phyloP scores from a whole-genome alignment of 768 basidiomycete genomes.

The Psilocybe azurescens region DNA sequence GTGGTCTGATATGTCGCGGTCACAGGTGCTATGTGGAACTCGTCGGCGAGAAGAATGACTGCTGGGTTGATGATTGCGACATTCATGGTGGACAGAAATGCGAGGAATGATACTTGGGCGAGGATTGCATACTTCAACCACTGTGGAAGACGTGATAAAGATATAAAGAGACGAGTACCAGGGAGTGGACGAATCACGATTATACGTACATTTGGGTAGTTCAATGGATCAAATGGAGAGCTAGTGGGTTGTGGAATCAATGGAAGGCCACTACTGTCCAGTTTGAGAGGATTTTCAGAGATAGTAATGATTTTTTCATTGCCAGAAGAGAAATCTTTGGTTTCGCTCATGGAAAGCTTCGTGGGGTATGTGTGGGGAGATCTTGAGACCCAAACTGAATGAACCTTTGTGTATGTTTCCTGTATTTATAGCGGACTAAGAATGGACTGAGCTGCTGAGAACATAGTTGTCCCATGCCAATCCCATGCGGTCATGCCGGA shows the following conservation, averaged over 20 bases:
- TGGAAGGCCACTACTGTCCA: slow-evolving; percentile 42
- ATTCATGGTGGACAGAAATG: slow-evolving; percentile 43
- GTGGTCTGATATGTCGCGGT: slow-evolving; percentile 47
- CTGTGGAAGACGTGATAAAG: slow-evolving; percentile 18
- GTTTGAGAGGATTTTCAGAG: slow-evolving; percentile 24
- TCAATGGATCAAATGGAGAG: slow-evolving; percentile 45
- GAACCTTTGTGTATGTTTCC: not conserved
- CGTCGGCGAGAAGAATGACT: slow-evolving; percentile 40
- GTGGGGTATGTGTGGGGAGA: not conserved
- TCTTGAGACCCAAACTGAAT: not conserved
- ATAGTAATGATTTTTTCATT: not conserved
- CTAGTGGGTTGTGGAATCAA: slow-evolving; percentile 47
- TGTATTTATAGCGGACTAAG: not conserved
- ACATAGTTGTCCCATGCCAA: too few relatives aligned
- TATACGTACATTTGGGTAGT: slow-evolving; percentile 39
- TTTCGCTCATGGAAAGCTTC: not conserved
- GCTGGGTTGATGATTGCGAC: slow-evolving; percentile 44
- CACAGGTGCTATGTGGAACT: slow-evolving; percentile 40
- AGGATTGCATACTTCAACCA: slow-evolving; percentile 42
- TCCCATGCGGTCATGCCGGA: too few relatives aligned
- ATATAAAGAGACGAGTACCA: not conserved
- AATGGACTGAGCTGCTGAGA: too few relatives aligned
- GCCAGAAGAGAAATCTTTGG: not conserved
- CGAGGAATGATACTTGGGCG: slow-evolving; percentile 36
- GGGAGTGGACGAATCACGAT: not conserved